Conservation (phyloP, 257 asterid genomes). For the Salvia miltiorrhiza region DNA sequence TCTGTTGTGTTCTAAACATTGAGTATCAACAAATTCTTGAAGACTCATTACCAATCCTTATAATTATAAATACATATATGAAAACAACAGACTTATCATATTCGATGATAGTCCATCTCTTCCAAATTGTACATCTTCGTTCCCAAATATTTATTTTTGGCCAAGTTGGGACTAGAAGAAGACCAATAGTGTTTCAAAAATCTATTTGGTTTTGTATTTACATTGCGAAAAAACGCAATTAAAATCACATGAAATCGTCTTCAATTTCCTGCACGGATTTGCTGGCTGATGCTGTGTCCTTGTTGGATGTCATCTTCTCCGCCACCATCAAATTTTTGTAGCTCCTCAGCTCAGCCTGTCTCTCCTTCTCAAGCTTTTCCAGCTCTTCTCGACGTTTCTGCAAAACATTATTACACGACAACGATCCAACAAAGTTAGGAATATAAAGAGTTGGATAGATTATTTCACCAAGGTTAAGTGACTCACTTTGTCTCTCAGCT, state of each 20-base stretch:
- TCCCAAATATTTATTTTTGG: background rate
- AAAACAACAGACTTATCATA: too few relatives aligned
- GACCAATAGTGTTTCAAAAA: background rate
- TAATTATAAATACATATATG: too few relatives aligned
- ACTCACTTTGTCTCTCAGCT: constrained; percentile 72
- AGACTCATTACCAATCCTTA: too few relatives aligned
- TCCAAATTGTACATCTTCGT: too few relatives aligned
- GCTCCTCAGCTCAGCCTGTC: constrained; percentile 75
- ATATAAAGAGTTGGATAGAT: too few relatives aligned
- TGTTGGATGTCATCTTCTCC: constrained; percentile 86
- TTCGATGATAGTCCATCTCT: background rate
- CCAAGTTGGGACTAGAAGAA: background rate
- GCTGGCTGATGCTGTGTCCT: constrained; percentile 61
- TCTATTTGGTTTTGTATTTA: background rate
- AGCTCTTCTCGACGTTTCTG: constrained; percentile 78
- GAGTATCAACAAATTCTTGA: too few relatives aligned
- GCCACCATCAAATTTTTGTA: constrained; percentile 88
- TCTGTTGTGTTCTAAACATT: too few relatives aligned
- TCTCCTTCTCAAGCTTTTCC: constrained; percentile 76
- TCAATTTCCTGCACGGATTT: constrained; percentile 82
- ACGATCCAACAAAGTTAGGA: background rate
- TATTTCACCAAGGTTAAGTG: background rate
- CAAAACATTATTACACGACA: background rate
- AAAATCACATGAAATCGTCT: constrained; percentile 71
- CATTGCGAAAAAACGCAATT: background rate